Base-by-base conservation (phyloP, 2,329 filamentous ascomycete species). In the Pseudocercospora fuligena region DNA sequence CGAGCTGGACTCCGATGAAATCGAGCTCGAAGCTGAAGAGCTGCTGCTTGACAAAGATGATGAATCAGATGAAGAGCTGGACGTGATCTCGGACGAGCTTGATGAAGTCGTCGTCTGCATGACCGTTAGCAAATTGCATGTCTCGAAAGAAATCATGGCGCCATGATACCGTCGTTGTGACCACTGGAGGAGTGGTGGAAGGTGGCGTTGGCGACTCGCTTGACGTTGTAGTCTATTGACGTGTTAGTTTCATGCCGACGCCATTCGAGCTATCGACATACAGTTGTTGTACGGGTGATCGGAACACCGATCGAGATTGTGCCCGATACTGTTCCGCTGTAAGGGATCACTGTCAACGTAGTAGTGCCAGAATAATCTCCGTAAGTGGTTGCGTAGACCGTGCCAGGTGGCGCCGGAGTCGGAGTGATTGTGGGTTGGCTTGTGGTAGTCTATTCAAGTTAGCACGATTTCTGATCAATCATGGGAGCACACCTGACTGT, bases 251-350 rank as follows among this genome's bases (percentile, higher is more conserved):
- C 5, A 43, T 8, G 14, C 40, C 5, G 5, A n/a, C 5, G 40
- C 5, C 12, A 7, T 43, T 11, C 21, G 1, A 5, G 19, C 21
- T 14, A 6, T 1, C n/a, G 9, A 53, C 21, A 7, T 11, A 53
- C 47, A 2, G 40, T 43, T 9, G 47, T 53, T 6, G 60, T 62
- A 7, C 12, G n/a, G 1, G 60, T 62, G 16, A 53, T 21, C 6
- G 54, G 40, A 2, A 66, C 2, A 14, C 51, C 64, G 5, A 66
- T 46, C 23, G 56, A 47, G 12, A 66, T 51, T 12, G 64, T 66
- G 2, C 64, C 64, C 8, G 31, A 47, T 9, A 31, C 49, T 4
- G 58, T 47, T 16, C 64, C 64, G 29, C 53, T 60, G 33, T 56
- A 49, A 4, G 64, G 59, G 12, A 66, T 61, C 6, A 36, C 53